Percentiles rank a stretch among this genome's conserved stretches.
Conservation (phyloP, 129 eudicot genomes). For the Daucus carota region DNA sequence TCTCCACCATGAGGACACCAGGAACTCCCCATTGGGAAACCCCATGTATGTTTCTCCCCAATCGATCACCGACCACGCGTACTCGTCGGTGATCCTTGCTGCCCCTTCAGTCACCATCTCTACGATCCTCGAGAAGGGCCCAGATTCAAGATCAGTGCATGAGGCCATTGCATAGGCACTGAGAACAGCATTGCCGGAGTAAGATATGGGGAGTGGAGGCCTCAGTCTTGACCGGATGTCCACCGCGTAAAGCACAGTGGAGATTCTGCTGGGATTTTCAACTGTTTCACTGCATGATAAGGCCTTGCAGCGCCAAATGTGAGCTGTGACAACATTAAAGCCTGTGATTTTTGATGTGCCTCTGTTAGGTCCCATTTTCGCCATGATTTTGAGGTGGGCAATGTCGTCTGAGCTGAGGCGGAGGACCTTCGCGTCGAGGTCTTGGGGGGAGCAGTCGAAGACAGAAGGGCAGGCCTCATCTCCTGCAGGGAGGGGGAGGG, state of each 20-base stretch:
- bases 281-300: slow-evolving; percentile 26
- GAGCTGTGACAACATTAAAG: slow-evolving; percentile 73
- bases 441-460: slow-evolving; percentile 39
- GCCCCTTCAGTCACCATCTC: slow-evolving; percentile 52
- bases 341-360: slow-evolving; percentile 39
- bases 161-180: slow-evolving; percentile 59
- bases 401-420: slow-evolving; percentile 45
- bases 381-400: slow-evolving; percentile 39
- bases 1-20: slow-evolving; percentile 87
- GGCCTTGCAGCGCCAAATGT: slow-evolving; percentile 86
- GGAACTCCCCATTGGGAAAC: slow-evolving; percentile 72
- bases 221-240: slow-evolving; percentile 47
- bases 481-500: slow-evolving; percentile 28
- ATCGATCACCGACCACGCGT: slow-evolving; percentile 56
- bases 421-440: slow-evolving; percentile 59
- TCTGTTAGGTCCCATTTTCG: slow-evolving; percentile 21
- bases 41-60: slow-evolving; percentile 76
- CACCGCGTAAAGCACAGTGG: slow-evolving; percentile 52
- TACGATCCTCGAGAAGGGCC: slow-evolving; percentile 45
- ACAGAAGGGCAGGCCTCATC: slow-evolving; percentile 30
- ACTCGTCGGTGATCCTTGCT: slow-evolving; percentile 48
- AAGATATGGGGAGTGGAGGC: slow-evolving; percentile 52
- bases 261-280: slow-evolving; percentile 25
- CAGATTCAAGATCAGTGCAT: slow-evolving; percentile 44
- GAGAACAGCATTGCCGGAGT: slow-evolving; percentile 67